phyloP scores from a whole-genome alignment of 192 early-diverging fungal genomes.

The Backusella liffmaniae region DNA sequence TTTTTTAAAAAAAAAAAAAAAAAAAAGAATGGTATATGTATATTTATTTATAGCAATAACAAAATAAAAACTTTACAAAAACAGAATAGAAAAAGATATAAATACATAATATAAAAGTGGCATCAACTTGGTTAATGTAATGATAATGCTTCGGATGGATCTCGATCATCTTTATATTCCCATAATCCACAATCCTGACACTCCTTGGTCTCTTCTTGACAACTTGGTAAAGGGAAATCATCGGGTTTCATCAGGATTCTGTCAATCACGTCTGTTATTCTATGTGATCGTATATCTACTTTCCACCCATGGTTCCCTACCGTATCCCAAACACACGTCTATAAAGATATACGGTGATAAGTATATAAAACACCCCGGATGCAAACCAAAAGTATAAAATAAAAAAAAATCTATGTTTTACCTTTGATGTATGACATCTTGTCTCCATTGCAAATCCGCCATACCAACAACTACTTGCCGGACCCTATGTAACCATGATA shows the following conservation, averaged over 20 bases:
- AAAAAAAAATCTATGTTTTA: conserved; percentile 8
- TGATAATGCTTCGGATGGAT: background rate
- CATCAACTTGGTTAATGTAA: background rate
- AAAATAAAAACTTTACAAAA: background rate
- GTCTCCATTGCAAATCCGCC: conserved; percentile 81
- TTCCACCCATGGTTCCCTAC: conserved; percentile 63
- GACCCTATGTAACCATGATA: conserved; percentile 24
- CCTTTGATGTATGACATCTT: conserved; percentile 79
- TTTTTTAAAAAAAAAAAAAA: no score
- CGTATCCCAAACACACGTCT: conserved; percentile 66
- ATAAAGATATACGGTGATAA: background rate
- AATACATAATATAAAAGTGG: background rate
- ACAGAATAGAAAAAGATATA: background rate
- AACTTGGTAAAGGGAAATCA: conserved; percentile 34
- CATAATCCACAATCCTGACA: conserved; percentile 80
- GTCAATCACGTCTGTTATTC: conserved; percentile 75
- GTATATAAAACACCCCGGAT: background rate
- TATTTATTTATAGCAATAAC: background rate
- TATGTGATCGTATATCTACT: conserved; percentile 73
- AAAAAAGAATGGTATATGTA: background rate
- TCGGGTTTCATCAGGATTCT: conserved; percentile 47
- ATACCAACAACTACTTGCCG: conserved; percentile 62
- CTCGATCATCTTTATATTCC: conserved; percentile 50
- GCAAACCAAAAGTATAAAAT: background rate
- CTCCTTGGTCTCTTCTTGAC: conserved; percentile 32